These are phyloP conservation scores for Neopestalotiopsis rosae DNA, from an alignment of 2,329 filamentous ascomycete species.

Conservation along the genomic window DNA sequence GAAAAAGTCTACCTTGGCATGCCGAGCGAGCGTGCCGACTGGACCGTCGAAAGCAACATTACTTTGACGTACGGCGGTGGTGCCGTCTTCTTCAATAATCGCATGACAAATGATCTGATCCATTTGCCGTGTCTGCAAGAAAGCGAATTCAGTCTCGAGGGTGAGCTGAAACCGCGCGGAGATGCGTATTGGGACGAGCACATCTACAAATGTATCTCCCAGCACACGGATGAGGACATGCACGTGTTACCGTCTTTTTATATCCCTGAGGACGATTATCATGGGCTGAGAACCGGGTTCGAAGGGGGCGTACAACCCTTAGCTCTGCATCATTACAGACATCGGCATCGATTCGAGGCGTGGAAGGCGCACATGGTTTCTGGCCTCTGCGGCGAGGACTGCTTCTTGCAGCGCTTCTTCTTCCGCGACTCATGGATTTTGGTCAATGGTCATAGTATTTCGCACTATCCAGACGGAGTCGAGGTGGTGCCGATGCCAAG, in stretches of 20 bases:
- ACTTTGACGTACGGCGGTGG: conserved; percentile 50
- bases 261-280: conserved; percentile 40
- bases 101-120: conserved; percentile 40
- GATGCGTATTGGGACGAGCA: conserved; percentile 44
- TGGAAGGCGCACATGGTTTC: conserved; percentile 48
- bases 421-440: conserved; percentile 52
- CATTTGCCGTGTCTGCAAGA: conserved; percentile 43
- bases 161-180: conserved; percentile 7
- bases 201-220: conserved; percentile 46
- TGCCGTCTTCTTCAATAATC: conserved; percentile 46
- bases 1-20: conserved; percentile 47
- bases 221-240: conserved; percentile 42
- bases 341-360: conserved; percentile 45
- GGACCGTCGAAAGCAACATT: conserved; percentile 42
- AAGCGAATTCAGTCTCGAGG: conserved; percentile 10
- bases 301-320: conserved; percentile 48
- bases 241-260: conserved; percentile 50
- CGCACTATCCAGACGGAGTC: conserved; percentile 46
- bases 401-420: conserved; percentile 52
- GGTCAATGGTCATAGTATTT: conserved; percentile 52
- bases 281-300: conserved; percentile 37
- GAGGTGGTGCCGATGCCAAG: conserved; percentile 22
- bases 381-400: conserved; percentile 49
- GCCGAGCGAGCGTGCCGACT: conserved; percentile 49
- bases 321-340: conserved; percentile 44